Evolutionary conservation across 495 filamentous ascomycete genomes (phyloP).

Genomic region (Lasiosphaeria hispida): DNA sequence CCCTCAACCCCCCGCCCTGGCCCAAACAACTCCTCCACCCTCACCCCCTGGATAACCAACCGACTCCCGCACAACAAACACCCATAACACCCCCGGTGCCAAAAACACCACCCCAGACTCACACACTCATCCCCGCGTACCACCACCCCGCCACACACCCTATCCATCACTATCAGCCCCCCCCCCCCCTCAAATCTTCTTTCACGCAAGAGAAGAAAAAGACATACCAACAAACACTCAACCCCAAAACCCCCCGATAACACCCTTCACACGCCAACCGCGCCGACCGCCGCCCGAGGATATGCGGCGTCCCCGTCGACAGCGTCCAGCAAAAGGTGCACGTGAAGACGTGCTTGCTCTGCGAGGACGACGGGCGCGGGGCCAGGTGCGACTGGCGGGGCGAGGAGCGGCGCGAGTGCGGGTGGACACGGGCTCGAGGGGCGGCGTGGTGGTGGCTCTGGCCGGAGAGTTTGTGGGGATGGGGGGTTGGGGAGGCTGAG

Average conservation of each 20-base stretch:
- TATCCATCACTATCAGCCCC: background rate
- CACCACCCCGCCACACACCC: conserved; percentile 48
- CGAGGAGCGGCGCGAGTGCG: background rate
- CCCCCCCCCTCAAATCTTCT: background rate
- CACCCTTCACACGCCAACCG: conserved; percentile 42
- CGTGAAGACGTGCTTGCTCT: conserved; percentile 31
- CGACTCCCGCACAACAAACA: conserved; percentile 44
- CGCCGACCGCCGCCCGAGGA: conserved; percentile 27
- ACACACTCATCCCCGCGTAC: conserved; percentile 44
- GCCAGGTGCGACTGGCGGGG: background rate
- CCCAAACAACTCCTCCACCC: conserved; percentile 18
- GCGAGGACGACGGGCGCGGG: background rate
- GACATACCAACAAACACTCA: conserved; percentile 41
- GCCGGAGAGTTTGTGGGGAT: background rate
- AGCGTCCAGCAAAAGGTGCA: conserved; percentile 50
- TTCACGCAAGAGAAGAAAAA: background rate
- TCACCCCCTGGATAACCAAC: conserved; percentile 14
- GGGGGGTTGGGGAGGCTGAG: too few relatives aligned
- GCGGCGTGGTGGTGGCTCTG: background rate
- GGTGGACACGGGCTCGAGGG: background rate
- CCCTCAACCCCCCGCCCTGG: background rate
- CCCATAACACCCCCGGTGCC: conserved; percentile 47
- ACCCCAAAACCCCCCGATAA: conserved; percentile 37
- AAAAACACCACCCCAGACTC: conserved; percentile 49
- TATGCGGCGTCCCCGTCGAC: conserved; percentile 23